Base-by-base conservation (phyloP, 768 basidiomycete species). In the Amanita rubescens region DNA sequence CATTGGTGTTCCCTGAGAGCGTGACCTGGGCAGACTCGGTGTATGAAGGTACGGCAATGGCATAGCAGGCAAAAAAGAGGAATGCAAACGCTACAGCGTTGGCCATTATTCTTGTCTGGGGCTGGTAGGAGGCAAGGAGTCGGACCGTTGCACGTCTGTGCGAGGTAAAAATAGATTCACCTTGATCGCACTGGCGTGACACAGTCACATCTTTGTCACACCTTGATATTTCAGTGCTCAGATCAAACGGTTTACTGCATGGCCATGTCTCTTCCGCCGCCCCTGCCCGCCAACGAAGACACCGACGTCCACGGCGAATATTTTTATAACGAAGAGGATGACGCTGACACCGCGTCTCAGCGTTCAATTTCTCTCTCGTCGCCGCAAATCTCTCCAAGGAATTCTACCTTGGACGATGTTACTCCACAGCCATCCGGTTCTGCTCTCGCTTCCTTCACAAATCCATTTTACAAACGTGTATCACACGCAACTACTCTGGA, bases 281-380 rank as follows among this genome's bases (percentile, higher is more conserved):
- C 68, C 30, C 69, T 65, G 22, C 69, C 70, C 41, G 72, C 68
- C 46, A 54, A 59, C 61, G 44, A 65, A 65, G 17, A n/a, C n/a
- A n/a, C n/a, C 17, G 62, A 66, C 43, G 58, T 61, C 39, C 69
- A 61, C 55, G 59, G 59, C 48, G 60, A 69, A 39, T 58, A 65
- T 15, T 67, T 34, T 11, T 19, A n/a, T 15, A 33, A 34, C 2
- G 67, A 68, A 54, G 77, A 76, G 52, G 75, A 72, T 54, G 86
- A 86, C 58, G 81, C 76, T 54, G 89, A 90, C 62, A 89, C 86
- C 4, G 87, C 89, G 14, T 89, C 87, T 8, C 85, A 87, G 61
- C 80, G 77, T 37, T 90, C 89, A 1, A 85, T 90, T 48, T 78
- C 87, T 20, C 80, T 90, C 38, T 82, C 81, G 27, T 87, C 87